Conservation (phyloP, 148 eudicot genomes). For the Nepenthes gracilis region DNA sequence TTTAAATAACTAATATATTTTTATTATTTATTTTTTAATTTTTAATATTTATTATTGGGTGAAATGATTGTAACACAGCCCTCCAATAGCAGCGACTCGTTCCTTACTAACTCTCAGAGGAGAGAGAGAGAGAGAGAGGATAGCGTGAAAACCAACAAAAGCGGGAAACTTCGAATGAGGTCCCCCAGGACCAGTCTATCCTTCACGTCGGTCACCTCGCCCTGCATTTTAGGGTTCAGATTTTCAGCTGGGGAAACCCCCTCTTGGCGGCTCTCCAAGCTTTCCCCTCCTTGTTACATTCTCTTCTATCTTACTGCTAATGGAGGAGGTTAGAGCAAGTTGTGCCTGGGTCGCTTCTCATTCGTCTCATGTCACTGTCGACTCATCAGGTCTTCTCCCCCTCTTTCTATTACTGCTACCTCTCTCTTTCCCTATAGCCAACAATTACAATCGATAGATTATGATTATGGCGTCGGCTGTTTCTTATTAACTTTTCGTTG, state of each 20-base stretch:
- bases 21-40: too few relatives aligned
- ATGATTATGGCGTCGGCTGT: background rate
- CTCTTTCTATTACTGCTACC: background rate
- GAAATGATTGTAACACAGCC: too few relatives aligned
- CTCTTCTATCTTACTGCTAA: conserved; percentile 9
- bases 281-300: background rate
- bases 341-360: conserved; percentile 26
- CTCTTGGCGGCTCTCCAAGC: too few relatives aligned
- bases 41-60: too few relatives aligned
- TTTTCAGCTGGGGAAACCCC: too few relatives aligned
- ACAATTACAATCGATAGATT: background rate
- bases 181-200: background rate
- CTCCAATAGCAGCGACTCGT: too few relatives aligned
- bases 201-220: background rate
- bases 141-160: background rate
- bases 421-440: too few relatives aligned
- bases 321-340: conserved; percentile 24
- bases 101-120: too few relatives aligned
- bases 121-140: too few relatives aligned
- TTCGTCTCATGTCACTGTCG: conserved; percentile 19
- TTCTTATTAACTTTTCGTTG: too few relatives aligned
- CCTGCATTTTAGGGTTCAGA: background rate
- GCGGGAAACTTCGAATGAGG: conserved; percentile 1
- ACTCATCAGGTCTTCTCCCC: conserved; percentile 15
- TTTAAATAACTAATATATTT: too few relatives aligned